Conservation (phyloP, 768 basidiomycete species). For the Fistulinella prunicolor region DNA sequence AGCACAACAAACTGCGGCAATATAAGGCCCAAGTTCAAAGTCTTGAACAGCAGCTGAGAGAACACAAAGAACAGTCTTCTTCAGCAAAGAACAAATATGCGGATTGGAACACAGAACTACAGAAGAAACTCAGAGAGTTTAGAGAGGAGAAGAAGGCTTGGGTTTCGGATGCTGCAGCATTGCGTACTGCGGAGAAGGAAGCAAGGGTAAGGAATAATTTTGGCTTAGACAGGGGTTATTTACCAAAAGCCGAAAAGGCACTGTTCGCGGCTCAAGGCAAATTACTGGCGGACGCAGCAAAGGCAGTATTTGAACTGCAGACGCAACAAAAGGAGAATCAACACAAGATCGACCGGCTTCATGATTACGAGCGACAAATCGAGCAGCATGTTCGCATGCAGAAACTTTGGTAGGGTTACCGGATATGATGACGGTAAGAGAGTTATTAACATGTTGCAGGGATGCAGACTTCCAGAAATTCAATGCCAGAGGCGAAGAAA, state of each 20-base stretch:
- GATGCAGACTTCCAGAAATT: slow-evolving; percentile 71
- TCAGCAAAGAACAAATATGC: slow-evolving; percentile 74
- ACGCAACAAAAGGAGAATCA: slow-evolving; percentile 75
- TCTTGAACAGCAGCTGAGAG: slow-evolving; percentile 66
- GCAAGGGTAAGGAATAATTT: slow-evolving; percentile 44
- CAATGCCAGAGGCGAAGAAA: slow-evolving; percentile 58
- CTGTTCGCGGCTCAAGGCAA: slow-evolving; percentile 67
- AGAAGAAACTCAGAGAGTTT: slow-evolving; percentile 68
- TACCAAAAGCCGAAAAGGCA: slow-evolving; percentile 39
- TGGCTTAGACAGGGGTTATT: background rate
- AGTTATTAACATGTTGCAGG: slow-evolving; percentile 41
- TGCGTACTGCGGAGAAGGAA: slow-evolving; percentile 72
- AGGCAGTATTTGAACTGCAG: slow-evolving; percentile 66
- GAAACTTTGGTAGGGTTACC: slow-evolving; percentile 63
- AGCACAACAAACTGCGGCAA: slow-evolving; percentile 83
- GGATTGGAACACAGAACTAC: slow-evolving; percentile 82
- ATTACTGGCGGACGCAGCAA: slow-evolving; percentile 64
- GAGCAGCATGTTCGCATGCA: slow-evolving; percentile 77
- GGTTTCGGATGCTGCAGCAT: slow-evolving; percentile 62
- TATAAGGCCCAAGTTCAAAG: slow-evolving; percentile 65
- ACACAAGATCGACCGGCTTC: slow-evolving; percentile 76
- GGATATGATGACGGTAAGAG: background rate
- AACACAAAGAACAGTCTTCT: slow-evolving; percentile 70
- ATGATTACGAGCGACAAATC: slow-evolving; percentile 86
- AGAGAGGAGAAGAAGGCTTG: slow-evolving; percentile 80